Conservation (phyloP, 495 filamentous ascomycete species). For the Mycothermus thermophilus region DNA sequence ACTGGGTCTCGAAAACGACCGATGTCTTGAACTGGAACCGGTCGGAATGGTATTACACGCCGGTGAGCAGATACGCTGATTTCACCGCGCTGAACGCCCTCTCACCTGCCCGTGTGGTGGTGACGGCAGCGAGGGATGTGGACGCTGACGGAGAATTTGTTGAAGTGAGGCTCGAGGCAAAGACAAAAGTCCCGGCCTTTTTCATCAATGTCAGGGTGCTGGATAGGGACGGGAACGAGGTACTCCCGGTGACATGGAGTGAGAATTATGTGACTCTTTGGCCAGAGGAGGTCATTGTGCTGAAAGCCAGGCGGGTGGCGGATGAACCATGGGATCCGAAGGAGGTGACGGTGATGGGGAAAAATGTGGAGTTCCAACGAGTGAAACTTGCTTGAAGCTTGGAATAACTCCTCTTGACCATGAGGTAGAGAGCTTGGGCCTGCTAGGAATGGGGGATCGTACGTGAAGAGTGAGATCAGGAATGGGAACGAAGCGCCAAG, state of each 20-base stretch:
- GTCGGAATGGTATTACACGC: conserved; percentile 46
- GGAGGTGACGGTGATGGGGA: conserved; percentile 8
- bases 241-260: conserved; percentile 42
- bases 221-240: conserved; percentile 26
- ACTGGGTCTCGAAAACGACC: conserved; percentile 40
- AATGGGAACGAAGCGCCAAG: too few species aligned
- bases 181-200: conserved; percentile 39
- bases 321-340: not conserved
- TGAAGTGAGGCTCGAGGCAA: conserved; percentile 37
- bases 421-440: not conserved
- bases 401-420: too few species aligned
- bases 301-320: not conserved
- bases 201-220: conserved; percentile 40
- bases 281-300: conserved; percentile 36
- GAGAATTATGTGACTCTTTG: conserved; percentile 53
- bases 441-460: not conserved
- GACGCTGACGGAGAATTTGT: not conserved
- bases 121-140: conserved; percentile 5
- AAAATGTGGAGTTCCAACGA: conserved; percentile 7
- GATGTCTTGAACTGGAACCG: conserved; percentile 43
- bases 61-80: conserved; percentile 39
- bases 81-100: conserved; percentile 36
- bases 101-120: conserved; percentile 22
- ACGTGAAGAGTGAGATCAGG: not conserved
- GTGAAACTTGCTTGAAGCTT: too few species aligned